Evolutionary conservation across 768 basidiomycete genomes (phyloP), one percentile per base, ranked within the genome.

Genomic region (Boletus eberwhitei): DNA sequence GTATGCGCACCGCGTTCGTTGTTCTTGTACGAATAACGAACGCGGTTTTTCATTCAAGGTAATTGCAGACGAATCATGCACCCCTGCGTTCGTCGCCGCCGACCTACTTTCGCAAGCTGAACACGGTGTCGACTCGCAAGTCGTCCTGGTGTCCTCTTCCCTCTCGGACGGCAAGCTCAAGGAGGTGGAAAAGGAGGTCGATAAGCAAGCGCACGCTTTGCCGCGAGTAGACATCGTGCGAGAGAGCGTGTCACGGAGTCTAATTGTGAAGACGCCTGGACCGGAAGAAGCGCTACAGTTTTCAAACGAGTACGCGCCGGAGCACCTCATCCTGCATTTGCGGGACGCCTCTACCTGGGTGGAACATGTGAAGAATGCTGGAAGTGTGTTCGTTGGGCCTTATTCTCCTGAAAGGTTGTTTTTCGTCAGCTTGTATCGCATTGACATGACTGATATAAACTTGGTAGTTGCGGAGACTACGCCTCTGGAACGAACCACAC

Each of bases 401-500:
- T 98, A 84, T 70, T 90, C 95, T 1, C 97, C 97, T 0, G 97
- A 98, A 74, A 96, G 93, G 93, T 94, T 66, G 50, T 74, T 61
- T 22, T n/a, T 58, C 59, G 37, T 29, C 14, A 0, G 37, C 2
- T 16, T 17, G 13, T 42, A 11, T n/a, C 17, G 14, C 17, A 13
- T 47, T 37, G 49, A 50, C 21, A 55, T 21, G 17, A 50, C 54
- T 64, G 19, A 59, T 22, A 11, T 40, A 14, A 57, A 51, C 43
- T 41, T 47, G 43, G 39, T 62, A 98, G 96, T 62, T 98, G 93
- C 71, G 97, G 97, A 31, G 97, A 99, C 71, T 99, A 98, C 64
- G 96, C 96, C 7, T 98, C 96, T 0, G 97, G 97, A 19, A 98
- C 97, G 8, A 99, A 99, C 71, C 97, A 99, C 76, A 98, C 96